Evolutionary conservation across 306 rosid species (phyloP), one percentile per base, ranked within the genome.

Genomic region (Ormosia emarginata): DNA sequence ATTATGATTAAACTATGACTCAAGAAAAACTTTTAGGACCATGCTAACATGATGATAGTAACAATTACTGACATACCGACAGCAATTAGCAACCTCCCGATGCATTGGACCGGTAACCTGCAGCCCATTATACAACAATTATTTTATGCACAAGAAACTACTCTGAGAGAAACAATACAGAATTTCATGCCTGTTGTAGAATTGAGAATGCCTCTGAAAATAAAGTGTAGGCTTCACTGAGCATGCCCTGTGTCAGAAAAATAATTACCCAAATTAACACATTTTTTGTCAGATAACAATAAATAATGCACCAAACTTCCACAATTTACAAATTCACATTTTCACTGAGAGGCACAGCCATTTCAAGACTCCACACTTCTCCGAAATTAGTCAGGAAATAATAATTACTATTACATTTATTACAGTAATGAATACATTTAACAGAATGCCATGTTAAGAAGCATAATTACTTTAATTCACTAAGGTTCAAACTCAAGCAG

Each of bases 81-180:
- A 93, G 80, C 99, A 96, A 74, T 96, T 96, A 15, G 99, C 99
- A 86, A 93, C 99, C 85, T 93, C 99, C 55, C 97, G 93, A 86
- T 96, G 99, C 99, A 96, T 93, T 29, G 97, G 98, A 32, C 98
- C 99, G 71, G 98, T 96, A 79, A 96, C 99, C 99, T 96, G 86
- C 70, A 89, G 59, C 47, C 61, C 80, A 53, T 71, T 43, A 33
- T 73, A 71, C 46, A 29, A 40, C 5, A 40, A 68, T 77, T 65
- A 84, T 72, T 79, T 75, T 71, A 64, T 11, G 85, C 70, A 69
- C 81, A 79, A 77, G 67, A 67, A 58, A 24, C 18, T 43, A 14
- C 39, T 82, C 61, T 46, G 67, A 14, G 29, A 55, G 44, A 18
- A 81, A 63, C 66, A 78, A 43, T 65, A 72, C 59, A 65, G 78